Evolutionary conservation across 768 basidiomycete species (phyloP), one percentile per base, ranked within the genome.

Genomic region (Sporobolomyces roseus): DNA sequence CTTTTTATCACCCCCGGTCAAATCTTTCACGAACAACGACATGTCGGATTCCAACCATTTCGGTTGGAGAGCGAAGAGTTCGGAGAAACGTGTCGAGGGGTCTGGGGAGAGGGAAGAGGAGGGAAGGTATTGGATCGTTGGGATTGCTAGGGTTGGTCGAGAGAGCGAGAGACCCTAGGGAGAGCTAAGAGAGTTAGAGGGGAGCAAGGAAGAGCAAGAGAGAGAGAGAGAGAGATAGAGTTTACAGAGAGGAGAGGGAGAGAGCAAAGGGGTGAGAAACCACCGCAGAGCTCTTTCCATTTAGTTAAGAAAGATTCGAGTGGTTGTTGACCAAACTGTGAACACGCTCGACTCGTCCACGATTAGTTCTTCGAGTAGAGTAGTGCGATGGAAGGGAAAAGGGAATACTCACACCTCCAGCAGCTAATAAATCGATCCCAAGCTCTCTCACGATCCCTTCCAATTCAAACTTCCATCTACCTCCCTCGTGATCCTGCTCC

Each of bases 231-330:
- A 33, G 19, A 17, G 17, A 25, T 32, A 2, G 48, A 54, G 53
- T 41, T 76, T 83, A 94, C 93, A 52, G 83, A 82, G n/a, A 96
- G 85, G 7, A 90, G 79, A 1, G 80, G 73, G 3, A 96, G 75
- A 25, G 85, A 82, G n/a, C 91, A 85, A 4, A 79, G 62, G 3
- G 82, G 78, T 63, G 84, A 84, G 76, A 90, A 94, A 4, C 85
- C 91, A 1, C 93, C 91, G 2, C 92, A 88, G 13, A 83, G 81
- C 0, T 78, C 77, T 64, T 83, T 85, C 94, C 94, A 97, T 62
- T 83, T 83, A 0, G 75, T 69, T 27, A 91, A 54, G 60, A 96
- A 85, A 2, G 80, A 81, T 7, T 80, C 81, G 68, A 85, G 82
- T 2, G 79, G 74, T 46, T 68, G 71, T 14, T 49, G 43, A 0